Percentiles rank a stretch among this genome's conserved stretches.
These are phyloP conservation scores for Dalbergia cochinchinensis DNA, from an alignment of 306 rosid species.

Conservation along the genomic window DNA sequence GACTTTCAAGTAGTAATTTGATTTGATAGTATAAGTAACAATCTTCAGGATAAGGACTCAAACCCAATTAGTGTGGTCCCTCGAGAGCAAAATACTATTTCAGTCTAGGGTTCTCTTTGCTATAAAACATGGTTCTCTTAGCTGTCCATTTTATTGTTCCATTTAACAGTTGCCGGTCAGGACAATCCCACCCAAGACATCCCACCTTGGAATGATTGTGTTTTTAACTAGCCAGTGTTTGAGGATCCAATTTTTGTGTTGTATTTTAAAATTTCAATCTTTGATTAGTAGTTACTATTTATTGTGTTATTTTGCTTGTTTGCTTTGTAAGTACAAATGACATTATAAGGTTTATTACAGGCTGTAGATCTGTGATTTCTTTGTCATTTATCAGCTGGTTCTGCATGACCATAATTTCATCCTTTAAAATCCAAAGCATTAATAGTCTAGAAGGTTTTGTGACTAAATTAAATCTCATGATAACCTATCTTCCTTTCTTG, in stretches of 20 bases:
- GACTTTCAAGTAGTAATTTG: conserved; percentile 16
- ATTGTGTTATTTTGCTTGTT: background rate
- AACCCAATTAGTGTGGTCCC: background rate
- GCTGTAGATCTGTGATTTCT: conserved; percentile 29
- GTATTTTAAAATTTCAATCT: conserved; percentile 5
- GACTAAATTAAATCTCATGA: conserved; percentile 18
- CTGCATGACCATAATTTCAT: conserved; percentile 20
- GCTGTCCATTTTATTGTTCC: conserved; percentile 8
- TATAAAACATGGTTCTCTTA: background rate
- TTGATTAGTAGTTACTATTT: conserved; percentile 2
- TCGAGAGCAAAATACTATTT: conserved; percentile 11
- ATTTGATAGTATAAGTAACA: conserved; percentile 14
- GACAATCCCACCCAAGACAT: background rate
- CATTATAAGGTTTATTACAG: conserved; percentile 2
- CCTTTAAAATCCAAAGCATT: conserved; percentile 23
- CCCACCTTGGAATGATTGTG: conserved; percentile 23
- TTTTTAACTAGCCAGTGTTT: conserved; percentile 21
- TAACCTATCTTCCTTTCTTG: conserved; percentile 48
- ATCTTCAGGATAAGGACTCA: background rate
- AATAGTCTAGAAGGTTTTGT: conserved; percentile 27
- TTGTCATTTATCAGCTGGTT: conserved; percentile 13
- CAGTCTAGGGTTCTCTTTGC: background rate
- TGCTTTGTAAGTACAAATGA: background rate
- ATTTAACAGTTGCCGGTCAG: conserved; percentile 25
- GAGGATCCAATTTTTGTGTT: background rate